Base-by-base conservation (phyloP, 371 early-diverging fungal genomes). In the Mucor racemosus region DNA sequence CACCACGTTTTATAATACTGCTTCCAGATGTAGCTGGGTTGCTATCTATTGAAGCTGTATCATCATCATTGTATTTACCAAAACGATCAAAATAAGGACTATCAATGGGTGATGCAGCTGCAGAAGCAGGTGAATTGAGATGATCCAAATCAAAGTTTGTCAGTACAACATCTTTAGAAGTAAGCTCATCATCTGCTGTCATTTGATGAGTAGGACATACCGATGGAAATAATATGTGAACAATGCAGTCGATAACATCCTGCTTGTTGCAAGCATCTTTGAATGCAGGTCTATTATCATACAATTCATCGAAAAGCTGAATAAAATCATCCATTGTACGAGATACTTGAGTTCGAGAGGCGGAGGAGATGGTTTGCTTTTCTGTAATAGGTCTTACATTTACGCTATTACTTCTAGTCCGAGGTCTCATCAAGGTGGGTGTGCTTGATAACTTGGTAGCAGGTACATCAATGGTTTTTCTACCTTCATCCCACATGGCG, bases 161-260 rank as follows among this genome's bases (percentile, higher is more conserved):
- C 6, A 80, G 65, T 13, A 78, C 75, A 1, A 76, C 70, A n/a
- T 78, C 85, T 55, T 81, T 80, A 15, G 78, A 71, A 17, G 26
- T 48, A 14, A 85, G 64, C 42, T 88, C 88, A 7, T 66, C 62
- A 19, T 85, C 86, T 1, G 77, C 76, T 7, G 78, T 67, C 67
- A 85, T 73, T 8, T 74, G 71, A 62, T 81, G 76, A 13, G 77
- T 68, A 56, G 70, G 67, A 58, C 85, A 87, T 2, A 89, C 75
- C 7, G 86, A 76, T 8, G 84, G 82, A 61, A 87, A 90, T 6
- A 90, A 53, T 8, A 85, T 78, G 9, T 71, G 74, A 13, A 88
- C 75, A 31, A 90, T 65, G 11, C 76, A 78, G 58, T 89, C 91
- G 31, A 89, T 69, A 8, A 79, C 73, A 21, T 92, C 92, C n/a